Percentiles rank a stretch among this genome's conserved stretches.
These are phyloP conservation scores for Suillus tomentosus DNA, from an alignment of 768 basidiomycete species.

Conservation along the genomic window DNA sequence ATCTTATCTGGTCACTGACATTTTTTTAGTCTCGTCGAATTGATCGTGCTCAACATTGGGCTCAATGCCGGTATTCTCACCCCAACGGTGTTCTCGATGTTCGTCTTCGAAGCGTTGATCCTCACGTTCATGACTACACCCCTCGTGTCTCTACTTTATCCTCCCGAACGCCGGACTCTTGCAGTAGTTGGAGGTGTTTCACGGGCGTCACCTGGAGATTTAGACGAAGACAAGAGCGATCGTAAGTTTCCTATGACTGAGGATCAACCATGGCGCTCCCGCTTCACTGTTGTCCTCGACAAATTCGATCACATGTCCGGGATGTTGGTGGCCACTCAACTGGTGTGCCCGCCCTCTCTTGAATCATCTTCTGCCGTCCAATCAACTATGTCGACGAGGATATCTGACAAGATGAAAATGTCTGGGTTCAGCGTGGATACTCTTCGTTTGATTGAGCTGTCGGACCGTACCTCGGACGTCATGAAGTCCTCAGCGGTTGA, in stretches of 20 bases:
- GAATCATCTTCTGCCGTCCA: not conserved
- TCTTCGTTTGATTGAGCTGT: constrained; percentile 87
- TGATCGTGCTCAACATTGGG: constrained; percentile 96
- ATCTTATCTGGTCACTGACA: constrained; percentile 8
- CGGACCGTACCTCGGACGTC: constrained; percentile 84
- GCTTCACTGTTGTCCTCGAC: constrained; percentile 88
- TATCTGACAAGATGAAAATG: constrained; percentile 11
- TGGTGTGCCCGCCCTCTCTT: constrained; percentile 53
- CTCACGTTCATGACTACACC: constrained; percentile 91
- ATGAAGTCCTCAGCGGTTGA: constrained; percentile 81
- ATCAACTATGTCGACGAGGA: not conserved
- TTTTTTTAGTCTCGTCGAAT: constrained; percentile 70
- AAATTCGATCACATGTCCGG: constrained; percentile 86
- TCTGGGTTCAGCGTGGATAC: constrained; percentile 55
- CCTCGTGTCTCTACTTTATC: constrained; percentile 68
- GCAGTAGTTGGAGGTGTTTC: constrained; percentile 39
- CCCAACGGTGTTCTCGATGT: constrained; percentile 89
- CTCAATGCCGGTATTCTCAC: constrained; percentile 76
- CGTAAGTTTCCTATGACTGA: not conserved
- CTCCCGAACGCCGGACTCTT: constrained; percentile 58
- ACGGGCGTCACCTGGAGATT: not conserved
- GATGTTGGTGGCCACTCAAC: constrained; percentile 87
- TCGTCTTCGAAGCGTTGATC: constrained; percentile 81
- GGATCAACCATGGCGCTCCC: constrained; percentile 27
- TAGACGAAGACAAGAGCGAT: constrained; percentile 3